A percentile compares a stretch with the other conserved stretches of the same genome.
These are phyloP conservation scores for Leccinum subspadiceum DNA, from an alignment of 1,284 basidiomycete genomes.

Conservation along the genomic window DNA sequence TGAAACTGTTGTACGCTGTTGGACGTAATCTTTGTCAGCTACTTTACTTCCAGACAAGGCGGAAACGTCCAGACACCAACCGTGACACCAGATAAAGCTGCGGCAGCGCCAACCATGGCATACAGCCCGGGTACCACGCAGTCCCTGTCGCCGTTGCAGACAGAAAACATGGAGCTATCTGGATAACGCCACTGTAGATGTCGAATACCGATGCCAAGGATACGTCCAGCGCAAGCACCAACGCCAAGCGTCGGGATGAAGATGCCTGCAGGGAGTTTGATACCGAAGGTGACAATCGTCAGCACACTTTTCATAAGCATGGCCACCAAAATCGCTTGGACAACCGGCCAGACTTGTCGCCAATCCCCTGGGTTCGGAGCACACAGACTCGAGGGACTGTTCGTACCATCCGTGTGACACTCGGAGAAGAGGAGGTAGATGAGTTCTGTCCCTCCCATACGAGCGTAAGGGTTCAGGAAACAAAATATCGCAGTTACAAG, in stretches of 20 bases:
- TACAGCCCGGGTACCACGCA: constrained; percentile 86
- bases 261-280: constrained; percentile 92
- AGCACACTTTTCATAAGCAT: constrained; percentile 81
- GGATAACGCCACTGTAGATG: constrained; percentile 74
- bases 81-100: constrained; percentile 85
- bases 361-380: constrained; percentile 58
- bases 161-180: constrained; percentile 57
- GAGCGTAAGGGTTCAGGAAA: constrained; percentile 88
- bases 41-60: neutral
- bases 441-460: constrained; percentile 94
- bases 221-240: constrained; percentile 93
- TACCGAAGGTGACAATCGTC: constrained; percentile 92
- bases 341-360: constrained; percentile 62
- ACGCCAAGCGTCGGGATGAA: constrained; percentile 97
- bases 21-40: constrained; percentile 12
- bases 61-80: constrained; percentile 39
- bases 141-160: constrained; percentile 62
- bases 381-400: constrained; percentile 73
- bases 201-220: constrained; percentile 84
- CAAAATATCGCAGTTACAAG: constrained; percentile 73
- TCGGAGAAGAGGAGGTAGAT: constrained; percentile 91
- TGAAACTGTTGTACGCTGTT: constrained; percentile 82
- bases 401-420: constrained; percentile 58
- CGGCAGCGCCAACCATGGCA: constrained; percentile 91
- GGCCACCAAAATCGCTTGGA: constrained; percentile 67